phyloP scores from a whole-genome alignment of 306 rosid species.

The Pterocarpus macrocarpus region DNA sequence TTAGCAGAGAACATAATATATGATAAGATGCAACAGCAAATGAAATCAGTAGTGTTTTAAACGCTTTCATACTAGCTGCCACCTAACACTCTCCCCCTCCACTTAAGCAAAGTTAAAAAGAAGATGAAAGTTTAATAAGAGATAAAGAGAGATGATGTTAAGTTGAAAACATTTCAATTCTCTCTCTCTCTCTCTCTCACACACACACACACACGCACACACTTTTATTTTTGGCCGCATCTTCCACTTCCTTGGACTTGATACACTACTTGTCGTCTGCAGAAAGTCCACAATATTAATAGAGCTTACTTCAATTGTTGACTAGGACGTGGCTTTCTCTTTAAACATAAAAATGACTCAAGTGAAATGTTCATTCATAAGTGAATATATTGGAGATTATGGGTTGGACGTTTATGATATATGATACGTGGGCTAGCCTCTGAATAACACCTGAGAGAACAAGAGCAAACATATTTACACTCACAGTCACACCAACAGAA shows the following conservation, averaged over 20 bases:
- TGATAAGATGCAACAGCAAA: slow-evolving; percentile 38
- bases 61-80: slow-evolving; percentile 5
- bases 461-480: not conserved
- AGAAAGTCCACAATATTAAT: slow-evolving; percentile 3
- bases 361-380: not conserved
- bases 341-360: not conserved
- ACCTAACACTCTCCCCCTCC: slow-evolving; percentile 3
- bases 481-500: not conserved
- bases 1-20: slow-evolving; percentile 53
- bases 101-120: not conserved
- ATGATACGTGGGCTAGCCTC: not conserved
- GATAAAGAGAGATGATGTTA: not conserved
- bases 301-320: not conserved
- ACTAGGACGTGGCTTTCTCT: slow-evolving; percentile 2
- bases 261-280: not conserved
- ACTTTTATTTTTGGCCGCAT: not conserved
- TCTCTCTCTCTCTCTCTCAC: not conserved
- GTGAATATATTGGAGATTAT: not conserved
- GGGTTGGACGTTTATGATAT: not conserved
- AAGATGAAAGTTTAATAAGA: slow-evolving; percentile 11
- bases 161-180: slow-evolving; percentile 8
- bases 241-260: not conserved
- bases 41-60: slow-evolving; percentile 11
- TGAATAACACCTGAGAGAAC: not conserved
- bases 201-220: not conserved